Evolutionary conservation across 2,329 filamentous ascomycete genomes (phyloP), one percentile per base, ranked within the genome.

Genomic region (Trichophyton mentagrophytes): DNA sequence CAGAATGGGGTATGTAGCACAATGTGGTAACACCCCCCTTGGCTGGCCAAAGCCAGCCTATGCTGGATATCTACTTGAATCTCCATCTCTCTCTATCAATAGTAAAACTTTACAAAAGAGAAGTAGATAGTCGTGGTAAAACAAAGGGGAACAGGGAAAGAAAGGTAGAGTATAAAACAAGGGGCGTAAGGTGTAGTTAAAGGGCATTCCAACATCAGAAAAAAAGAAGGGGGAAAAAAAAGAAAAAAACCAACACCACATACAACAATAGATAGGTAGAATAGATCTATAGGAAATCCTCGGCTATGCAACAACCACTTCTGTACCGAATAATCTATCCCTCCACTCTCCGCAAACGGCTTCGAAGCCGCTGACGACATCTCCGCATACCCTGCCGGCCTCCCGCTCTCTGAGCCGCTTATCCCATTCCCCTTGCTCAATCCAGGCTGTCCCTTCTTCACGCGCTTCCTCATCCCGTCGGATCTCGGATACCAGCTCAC

Each of bases 281-380:
- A 44, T 25, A 47, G 7, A 47, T 22, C 44, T 38, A 57, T 47
- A 25, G n/a, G 17, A 11, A 47, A 22, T 13, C 20, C 9, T 8
- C 9, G 4, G 11, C 64, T 47, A 65, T 22, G 71, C 65, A 55
- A 67, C 67, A 60, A 67, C 66, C 49, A 67, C 67, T 22, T 67
- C 69, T 8, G 67, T 63, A n/a, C 74, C 85, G 63, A 90, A 80
- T 56, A 95, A 75, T 66, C 87, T 83, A 69, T 85, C 84, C 70
- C 91, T 83, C 88, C 91, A 93, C 61, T 84, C 82, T 61, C 91
- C 86, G 74, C 90, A 96, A 0, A 92, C 85, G 70, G 90, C 86
- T 73, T 96, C 92, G 69, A 99, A 97, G 0, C 93, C 93, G 53
- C 87, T 86, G 38, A 96, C 86, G 0, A 99, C 91, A 63, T 95